phyloP scores from a whole-genome alignment of 2,329 filamentous ascomycete genomes.

The Fusarium pilosicola region DNA sequence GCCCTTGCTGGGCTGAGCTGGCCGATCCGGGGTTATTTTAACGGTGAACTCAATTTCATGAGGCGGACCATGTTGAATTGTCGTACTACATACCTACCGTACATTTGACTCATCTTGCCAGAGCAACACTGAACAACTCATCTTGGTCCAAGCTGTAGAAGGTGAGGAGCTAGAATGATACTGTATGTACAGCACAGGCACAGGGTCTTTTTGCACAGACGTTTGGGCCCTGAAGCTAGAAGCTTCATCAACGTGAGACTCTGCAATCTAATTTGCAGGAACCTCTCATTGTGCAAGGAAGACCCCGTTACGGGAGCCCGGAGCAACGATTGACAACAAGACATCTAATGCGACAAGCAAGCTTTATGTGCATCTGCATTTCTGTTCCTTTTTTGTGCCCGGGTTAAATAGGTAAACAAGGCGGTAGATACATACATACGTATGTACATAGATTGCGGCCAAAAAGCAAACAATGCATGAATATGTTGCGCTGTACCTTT shows the following conservation, averaged over 20 bases:
- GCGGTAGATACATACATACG: background rate
- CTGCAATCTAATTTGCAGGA: constrained; percentile 17
- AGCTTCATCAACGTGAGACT: constrained; percentile 22
- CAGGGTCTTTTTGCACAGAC: constrained; percentile 18
- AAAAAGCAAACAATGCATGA: constrained; percentile 1
- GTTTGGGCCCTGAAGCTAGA: background rate
- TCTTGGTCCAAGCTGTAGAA: constrained; percentile 26
- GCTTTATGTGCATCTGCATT: constrained; percentile 1
- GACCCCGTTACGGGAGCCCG: constrained; percentile 18
- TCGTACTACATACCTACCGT: background rate
- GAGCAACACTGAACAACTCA: constrained; percentile 37
- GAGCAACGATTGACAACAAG: constrained; percentile 26
- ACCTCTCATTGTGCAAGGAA: constrained; percentile 21
- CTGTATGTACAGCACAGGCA: constrained; percentile 1
- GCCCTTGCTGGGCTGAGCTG: constrained; percentile 28
- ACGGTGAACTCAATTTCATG: constrained; percentile 18
- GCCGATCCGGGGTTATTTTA: constrained; percentile 29
- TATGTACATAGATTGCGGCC: background rate
- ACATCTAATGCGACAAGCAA: background rate
- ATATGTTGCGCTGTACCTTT: constrained; percentile 8
- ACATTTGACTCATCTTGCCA: constrained; percentile 31
- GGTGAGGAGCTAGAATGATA: constrained; percentile 5
- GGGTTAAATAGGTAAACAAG: constrained; percentile 16
- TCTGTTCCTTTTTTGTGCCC: background rate
- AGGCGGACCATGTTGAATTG: constrained; percentile 12